phyloP scores from a whole-genome alignment of 192 early-diverging fungal species.

The Coemansia sp. region DNA sequence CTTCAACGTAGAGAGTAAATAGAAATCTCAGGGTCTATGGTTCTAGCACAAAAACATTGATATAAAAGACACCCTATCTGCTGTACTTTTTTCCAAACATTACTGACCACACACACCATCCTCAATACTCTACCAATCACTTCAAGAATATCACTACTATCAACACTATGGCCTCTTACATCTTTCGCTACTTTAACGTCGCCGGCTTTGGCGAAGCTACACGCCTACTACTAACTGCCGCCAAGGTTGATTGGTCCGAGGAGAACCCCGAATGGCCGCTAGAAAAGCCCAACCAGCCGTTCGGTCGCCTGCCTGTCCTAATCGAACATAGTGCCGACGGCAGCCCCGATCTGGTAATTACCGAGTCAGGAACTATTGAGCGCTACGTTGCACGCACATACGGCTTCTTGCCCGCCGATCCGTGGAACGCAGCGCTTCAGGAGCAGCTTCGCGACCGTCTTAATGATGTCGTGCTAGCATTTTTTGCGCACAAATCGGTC shows the following conservation, averaged over 20 bases:
- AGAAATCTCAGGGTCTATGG: not conserved
- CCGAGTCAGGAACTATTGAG: slow-evolving; percentile 55
- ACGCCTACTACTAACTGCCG: slow-evolving; percentile 40
- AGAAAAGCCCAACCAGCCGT: slow-evolving; percentile 36
- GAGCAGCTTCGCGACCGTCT: slow-evolving; percentile 24
- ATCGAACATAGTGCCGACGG: slow-evolving; percentile 24
- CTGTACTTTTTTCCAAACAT: not conserved
- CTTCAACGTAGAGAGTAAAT: not conserved
- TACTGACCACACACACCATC: not conserved
- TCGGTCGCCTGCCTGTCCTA: slow-evolving; percentile 38
- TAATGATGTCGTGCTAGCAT: slow-evolving; percentile 1
- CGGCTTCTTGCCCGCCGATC: slow-evolving; percentile 36
- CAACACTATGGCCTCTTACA: slow-evolving; percentile 12
- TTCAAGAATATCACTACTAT: not conserved
- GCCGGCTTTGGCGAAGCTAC: slow-evolving; percentile 26
- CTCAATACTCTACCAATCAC: not conserved
- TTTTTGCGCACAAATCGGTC: not conserved
- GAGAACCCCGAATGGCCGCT: slow-evolving; percentile 34
- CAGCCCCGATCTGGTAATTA: slow-evolving; percentile 30
- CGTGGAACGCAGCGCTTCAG: slow-evolving; percentile 34
- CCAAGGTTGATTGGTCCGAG: slow-evolving; percentile 44
- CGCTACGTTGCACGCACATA: slow-evolving; percentile 58
- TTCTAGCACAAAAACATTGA: not conserved
- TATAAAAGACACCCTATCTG: not conserved
- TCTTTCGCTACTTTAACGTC: slow-evolving; percentile 35